Percentiles rank a stretch among this genome's conserved stretches.
phyloP scores from a whole-genome alignment of 306 rosid species.

The Citrullus amarus region DNA sequence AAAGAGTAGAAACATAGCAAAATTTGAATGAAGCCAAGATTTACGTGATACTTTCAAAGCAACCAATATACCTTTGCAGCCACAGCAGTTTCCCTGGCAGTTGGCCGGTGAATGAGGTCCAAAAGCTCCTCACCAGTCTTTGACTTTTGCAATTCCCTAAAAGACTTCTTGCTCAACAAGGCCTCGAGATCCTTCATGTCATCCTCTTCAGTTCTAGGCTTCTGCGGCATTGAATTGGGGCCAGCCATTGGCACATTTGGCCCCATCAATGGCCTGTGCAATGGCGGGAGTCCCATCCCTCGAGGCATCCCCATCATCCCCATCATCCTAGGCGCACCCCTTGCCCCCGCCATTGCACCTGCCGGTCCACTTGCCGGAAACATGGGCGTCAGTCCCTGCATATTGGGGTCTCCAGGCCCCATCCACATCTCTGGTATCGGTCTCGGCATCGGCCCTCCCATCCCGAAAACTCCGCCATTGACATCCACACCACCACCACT shows the following conservation, averaged over 20 bases:
- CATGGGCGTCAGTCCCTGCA: conserved; percentile 44
- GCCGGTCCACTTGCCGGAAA: conserved; percentile 37
- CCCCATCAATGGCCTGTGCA: conserved; percentile 57
- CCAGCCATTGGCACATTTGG: conserved; percentile 34
- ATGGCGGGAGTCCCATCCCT: conserved; percentile 48
- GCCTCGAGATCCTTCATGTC: conserved; percentile 88
- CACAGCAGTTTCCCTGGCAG: conserved; percentile 85
- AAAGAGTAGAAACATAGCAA: not conserved
- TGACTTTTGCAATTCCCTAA: conserved; percentile 67
- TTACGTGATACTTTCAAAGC: not conserved
- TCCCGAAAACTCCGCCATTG: conserved; percentile 47
- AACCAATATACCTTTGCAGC: conserved; percentile 71
- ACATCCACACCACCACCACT: conserved; percentile 19
- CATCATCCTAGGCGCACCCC: conserved; percentile 48
- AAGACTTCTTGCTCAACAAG: conserved; percentile 77
- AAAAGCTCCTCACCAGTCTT: conserved; percentile 91
- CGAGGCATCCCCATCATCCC: conserved; percentile 58
- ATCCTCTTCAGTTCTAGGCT: conserved; percentile 56
- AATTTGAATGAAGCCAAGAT: not conserved
- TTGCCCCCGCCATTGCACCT: conserved; percentile 28
- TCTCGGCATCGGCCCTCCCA: conserved; percentile 47
- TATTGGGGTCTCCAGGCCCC: conserved; percentile 47
- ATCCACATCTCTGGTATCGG: conserved; percentile 69
- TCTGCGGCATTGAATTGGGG: conserved; percentile 33
- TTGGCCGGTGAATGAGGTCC: conserved; percentile 92